Conservation (phyloP, 352 stramenopile species). For the Globisporangium viniferum region DNA sequence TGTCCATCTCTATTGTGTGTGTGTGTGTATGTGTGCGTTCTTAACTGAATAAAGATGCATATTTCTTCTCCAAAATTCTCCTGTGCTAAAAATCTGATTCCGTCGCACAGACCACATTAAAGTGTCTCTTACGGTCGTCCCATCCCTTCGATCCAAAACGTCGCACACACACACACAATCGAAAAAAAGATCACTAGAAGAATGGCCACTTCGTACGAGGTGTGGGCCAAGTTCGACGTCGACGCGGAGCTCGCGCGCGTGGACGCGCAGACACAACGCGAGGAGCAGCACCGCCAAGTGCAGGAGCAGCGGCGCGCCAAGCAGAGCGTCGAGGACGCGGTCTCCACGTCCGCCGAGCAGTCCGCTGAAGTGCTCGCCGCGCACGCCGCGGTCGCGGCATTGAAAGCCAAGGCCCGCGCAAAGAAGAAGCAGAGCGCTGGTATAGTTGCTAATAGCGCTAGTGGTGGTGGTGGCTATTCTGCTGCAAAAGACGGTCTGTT, state of each 20-base stretch:
- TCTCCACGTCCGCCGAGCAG: slow-evolving; percentile 40
- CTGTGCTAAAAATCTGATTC: not conserved
- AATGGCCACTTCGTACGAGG: slow-evolving; percentile 39
- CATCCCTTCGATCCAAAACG: not conserved
- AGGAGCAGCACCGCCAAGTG: slow-evolving; percentile 30
- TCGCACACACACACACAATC: not conserved
- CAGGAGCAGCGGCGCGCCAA: slow-evolving; percentile 41
- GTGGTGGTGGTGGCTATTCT: not conserved
- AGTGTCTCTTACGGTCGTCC: too few relatives aligned
- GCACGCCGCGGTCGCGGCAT: slow-evolving; percentile 57
- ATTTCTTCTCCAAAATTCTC: not conserved
- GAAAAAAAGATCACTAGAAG: not conserved
- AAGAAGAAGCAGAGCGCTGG: not conserved
- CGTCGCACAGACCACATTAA: not conserved
- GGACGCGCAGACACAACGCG: slow-evolving; percentile 32
- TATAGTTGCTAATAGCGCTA: not conserved
- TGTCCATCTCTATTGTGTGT: not conserved
- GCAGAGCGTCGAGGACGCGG: slow-evolving; percentile 43
- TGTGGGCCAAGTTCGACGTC: slow-evolving; percentile 66
- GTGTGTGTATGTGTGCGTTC: not conserved
- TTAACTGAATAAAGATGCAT: not conserved
- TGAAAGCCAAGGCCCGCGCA: slow-evolving; percentile 46
- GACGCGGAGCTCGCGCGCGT: slow-evolving; percentile 60
- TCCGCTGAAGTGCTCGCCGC: slow-evolving; percentile 59
- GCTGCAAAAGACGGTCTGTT: not conserved